These are phyloP conservation scores for Rhizopogon vinicolor DNA, from an alignment of 768 basidiomycete species.

Conservation along the genomic window DNA sequence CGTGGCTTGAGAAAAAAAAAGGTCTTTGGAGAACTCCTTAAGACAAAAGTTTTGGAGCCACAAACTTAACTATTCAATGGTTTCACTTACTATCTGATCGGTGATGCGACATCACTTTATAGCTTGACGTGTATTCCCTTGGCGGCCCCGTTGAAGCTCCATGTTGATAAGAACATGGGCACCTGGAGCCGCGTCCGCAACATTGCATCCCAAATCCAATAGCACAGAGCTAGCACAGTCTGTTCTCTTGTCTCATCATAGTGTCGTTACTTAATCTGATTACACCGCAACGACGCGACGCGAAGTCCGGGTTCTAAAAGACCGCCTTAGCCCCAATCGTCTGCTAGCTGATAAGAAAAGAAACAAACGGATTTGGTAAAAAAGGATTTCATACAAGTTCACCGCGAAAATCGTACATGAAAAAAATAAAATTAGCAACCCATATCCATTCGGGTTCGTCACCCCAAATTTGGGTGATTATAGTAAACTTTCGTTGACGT, in stretches of 20 bases:
- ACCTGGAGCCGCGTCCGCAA: too few relatives aligned
- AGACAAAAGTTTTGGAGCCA: background rate
- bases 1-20: background rate
- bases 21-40: background rate
- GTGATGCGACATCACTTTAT: background rate
- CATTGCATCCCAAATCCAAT: background rate
- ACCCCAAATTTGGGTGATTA: constrained; percentile 9
- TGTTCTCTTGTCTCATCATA: too few relatives aligned
- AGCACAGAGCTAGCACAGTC: background rate
- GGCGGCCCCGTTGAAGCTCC: background rate
- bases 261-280: constrained; percentile 11
- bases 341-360: constrained; percentile 1
- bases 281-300: constrained; percentile 2
- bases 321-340: constrained; percentile 18
- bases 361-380: constrained; percentile 8
- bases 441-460: too few relatives aligned
- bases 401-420: constrained; percentile 5
- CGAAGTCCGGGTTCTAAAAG: background rate
- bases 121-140: background rate
- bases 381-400: constrained; percentile 7
- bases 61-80: background rate
- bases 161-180: background rate
- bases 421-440: background rate
- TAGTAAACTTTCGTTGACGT: constrained; percentile 22
- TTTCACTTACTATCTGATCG: background rate